Evolutionary conservation across 2,329 filamentous ascomycete genomes (phyloP).

Genomic region (Aspergillus sp.): DNA sequence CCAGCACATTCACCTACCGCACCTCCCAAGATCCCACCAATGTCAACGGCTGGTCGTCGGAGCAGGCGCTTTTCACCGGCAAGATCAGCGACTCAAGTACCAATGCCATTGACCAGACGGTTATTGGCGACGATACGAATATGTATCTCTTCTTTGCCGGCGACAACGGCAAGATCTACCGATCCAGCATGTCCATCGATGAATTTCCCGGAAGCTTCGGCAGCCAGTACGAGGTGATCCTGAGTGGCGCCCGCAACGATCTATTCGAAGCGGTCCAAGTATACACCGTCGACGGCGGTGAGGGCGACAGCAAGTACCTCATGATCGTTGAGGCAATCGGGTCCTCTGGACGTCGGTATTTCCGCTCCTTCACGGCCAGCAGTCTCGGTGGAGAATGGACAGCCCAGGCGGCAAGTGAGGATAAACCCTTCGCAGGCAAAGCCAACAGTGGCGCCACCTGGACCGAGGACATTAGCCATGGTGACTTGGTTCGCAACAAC

Average conservation of each 20-base stretch:
- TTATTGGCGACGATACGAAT: slow-evolving; percentile 62
- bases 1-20: slow-evolving; percentile 53
- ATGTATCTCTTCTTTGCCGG: slow-evolving; percentile 71
- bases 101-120: slow-evolving; percentile 59
- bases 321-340: slow-evolving; percentile 70
- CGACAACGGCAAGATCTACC: slow-evolving; percentile 68
- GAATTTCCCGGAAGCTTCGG: slow-evolving; percentile 66
- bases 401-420: slow-evolving; percentile 57
- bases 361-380: slow-evolving; percentile 66
- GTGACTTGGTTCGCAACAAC: slow-evolving; percentile 60
- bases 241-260: slow-evolving; percentile 58
- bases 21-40: slow-evolving; percentile 62
- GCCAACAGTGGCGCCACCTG: slow-evolving; percentile 65
- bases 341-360: slow-evolving; percentile 58
- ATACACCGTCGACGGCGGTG: slow-evolving; percentile 60
- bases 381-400: slow-evolving; percentile 62
- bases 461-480: slow-evolving; percentile 69
- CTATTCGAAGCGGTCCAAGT: slow-evolving; percentile 69
- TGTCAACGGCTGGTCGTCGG: slow-evolving; percentile 51
- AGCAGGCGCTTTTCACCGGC: slow-evolving; percentile 20
- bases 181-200: slow-evolving; percentile 62
- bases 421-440: slow-evolving; percentile 66
- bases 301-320: slow-evolving; percentile 60
- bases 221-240: slow-evolving; percentile 46
- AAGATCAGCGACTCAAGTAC: slow-evolving; percentile 51